These are phyloP conservation scores for Candida andamanensis DNA, from an alignment of 805 yeast genomes.

Conservation along the genomic window DNA sequence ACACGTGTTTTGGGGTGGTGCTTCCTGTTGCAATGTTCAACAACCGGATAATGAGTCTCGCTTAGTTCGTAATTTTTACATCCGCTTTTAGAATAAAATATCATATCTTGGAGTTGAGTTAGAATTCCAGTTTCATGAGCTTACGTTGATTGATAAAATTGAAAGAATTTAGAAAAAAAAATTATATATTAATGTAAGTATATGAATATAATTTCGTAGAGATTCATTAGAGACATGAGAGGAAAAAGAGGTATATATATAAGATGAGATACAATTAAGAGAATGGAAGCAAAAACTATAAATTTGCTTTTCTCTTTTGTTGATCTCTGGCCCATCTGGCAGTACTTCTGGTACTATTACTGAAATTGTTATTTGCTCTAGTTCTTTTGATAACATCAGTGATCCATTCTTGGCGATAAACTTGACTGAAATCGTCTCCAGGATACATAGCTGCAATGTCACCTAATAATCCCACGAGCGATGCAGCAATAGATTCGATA, in stretches of 20 bases:
- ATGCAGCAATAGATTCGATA: conserved; percentile 69
- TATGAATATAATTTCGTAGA: conserved; percentile 7
- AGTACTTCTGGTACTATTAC: conserved; percentile 73
- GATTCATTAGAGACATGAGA: conserved; percentile 12
- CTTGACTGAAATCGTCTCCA: conserved; percentile 64
- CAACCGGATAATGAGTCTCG: too few relatives aligned
- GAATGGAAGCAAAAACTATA: not conserved
- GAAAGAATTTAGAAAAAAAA: not conserved
- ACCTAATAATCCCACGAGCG: conserved; percentile 88
- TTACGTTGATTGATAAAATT: too few relatives aligned
- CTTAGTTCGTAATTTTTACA: too few relatives aligned
- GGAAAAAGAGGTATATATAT: too few relatives aligned
- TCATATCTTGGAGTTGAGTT: too few relatives aligned
- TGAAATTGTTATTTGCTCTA: conserved; percentile 56
- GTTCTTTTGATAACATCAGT: conserved; percentile 69
- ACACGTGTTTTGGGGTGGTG: too few relatives aligned
- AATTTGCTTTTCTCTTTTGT: conserved; percentile 44
- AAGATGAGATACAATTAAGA: too few relatives aligned
- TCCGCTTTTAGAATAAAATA: too few relatives aligned
- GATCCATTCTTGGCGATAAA: conserved; percentile 74
- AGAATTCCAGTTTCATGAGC: too few relatives aligned
- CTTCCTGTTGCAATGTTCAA: too few relatives aligned
- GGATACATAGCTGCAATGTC: conserved; percentile 87
- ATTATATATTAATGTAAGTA: not conserved
- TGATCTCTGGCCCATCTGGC: conserved; percentile 97